These are phyloP conservation scores for Yarrowia sp. DNA, from an alignment of 805 yeast species.

Conservation along the genomic window DNA sequence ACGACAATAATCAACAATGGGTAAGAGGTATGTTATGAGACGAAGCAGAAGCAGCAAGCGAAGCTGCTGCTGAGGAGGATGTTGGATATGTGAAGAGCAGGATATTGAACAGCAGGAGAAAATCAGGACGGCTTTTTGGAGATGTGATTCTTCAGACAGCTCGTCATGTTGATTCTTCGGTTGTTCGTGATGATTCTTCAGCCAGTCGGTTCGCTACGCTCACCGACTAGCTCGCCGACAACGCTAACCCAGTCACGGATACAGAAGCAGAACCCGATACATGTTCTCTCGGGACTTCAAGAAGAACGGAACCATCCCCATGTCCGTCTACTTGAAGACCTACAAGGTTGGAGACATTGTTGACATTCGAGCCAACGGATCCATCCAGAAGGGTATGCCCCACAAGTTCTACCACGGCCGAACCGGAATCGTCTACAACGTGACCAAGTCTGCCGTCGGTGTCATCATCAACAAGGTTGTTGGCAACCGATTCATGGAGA, in stretches of 20 bases:
- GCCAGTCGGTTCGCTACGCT: too few species aligned
- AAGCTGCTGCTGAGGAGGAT: neutral
- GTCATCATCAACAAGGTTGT: constrained; percentile 97
- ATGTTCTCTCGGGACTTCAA: constrained; percentile 99
- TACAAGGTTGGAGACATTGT: constrained; percentile 99
- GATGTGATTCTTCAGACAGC: too few species aligned
- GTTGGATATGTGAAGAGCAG: too few species aligned
- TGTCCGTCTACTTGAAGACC: constrained; percentile 95
- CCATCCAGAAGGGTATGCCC: constrained; percentile 99
- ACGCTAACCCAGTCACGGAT: constrained; percentile 51
- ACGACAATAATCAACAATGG: constrained; percentile 32
- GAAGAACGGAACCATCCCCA: constrained; percentile 90
- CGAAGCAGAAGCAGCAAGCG: neutral
- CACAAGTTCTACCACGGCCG: constrained; percentile 99
- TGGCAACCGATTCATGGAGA: constrained; percentile 98
- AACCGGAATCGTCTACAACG: constrained; percentile 99
- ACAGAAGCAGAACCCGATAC: constrained; percentile 99
- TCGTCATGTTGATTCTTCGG: too few species aligned
- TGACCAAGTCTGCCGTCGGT: constrained; percentile 98
- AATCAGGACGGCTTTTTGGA: too few species aligned
- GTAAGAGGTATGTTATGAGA: constrained; percentile 33
- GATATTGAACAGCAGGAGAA: neutral
- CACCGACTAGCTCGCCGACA: neutral
- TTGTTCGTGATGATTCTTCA: too few species aligned
- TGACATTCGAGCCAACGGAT: constrained; percentile 98